phyloP scores from a whole-genome alignment of 1,284 basidiomycete species.

The Athelia psychrophila region DNA sequence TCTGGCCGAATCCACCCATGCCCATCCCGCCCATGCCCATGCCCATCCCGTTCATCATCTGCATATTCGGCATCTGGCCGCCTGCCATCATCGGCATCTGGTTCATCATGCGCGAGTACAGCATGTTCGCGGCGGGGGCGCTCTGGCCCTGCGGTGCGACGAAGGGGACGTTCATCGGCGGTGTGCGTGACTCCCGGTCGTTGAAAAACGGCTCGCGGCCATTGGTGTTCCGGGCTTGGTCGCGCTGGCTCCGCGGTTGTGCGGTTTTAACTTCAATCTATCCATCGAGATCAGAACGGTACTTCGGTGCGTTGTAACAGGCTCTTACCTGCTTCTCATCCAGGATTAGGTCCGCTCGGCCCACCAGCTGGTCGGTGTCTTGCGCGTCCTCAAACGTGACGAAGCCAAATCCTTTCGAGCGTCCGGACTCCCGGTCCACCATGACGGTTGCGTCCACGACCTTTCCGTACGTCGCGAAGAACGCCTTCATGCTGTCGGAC shows the following conservation, averaged over 20 bases:
- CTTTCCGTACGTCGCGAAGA: conserved; percentile 76
- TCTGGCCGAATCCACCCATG: conserved; percentile 18
- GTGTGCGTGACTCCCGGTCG: conserved; percentile 28
- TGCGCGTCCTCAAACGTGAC: conserved; percentile 84
- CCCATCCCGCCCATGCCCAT: conserved; percentile 28
- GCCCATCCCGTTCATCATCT: conserved; percentile 27
- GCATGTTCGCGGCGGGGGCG: conserved; percentile 40
- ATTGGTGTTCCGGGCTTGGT: conserved; percentile 38
- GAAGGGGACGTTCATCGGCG: conserved; percentile 23
- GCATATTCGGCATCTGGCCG: conserved; percentile 15
- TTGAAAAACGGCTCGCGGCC: conserved; percentile 27
- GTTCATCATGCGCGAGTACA: conserved; percentile 56
- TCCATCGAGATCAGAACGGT: neutral
- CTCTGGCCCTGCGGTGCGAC: conserved; percentile 31
- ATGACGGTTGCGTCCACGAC: conserved; percentile 92
- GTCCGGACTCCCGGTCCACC: conserved; percentile 87
- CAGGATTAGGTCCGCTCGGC: conserved; percentile 64
- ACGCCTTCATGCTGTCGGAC: conserved; percentile 77
- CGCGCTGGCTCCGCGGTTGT: conserved; percentile 71
- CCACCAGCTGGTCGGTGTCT: conserved; percentile 71
- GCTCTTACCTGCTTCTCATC: conserved; percentile 73
- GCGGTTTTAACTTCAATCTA: conserved; percentile 88
- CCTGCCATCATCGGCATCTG: conserved; percentile 45
- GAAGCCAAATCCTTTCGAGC: conserved; percentile 94
- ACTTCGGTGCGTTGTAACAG: neutral